These are phyloP conservation scores for Alternaria consortialis DNA, from an alignment of 2,329 filamentous ascomycete genomes.

Conservation along the genomic window DNA sequence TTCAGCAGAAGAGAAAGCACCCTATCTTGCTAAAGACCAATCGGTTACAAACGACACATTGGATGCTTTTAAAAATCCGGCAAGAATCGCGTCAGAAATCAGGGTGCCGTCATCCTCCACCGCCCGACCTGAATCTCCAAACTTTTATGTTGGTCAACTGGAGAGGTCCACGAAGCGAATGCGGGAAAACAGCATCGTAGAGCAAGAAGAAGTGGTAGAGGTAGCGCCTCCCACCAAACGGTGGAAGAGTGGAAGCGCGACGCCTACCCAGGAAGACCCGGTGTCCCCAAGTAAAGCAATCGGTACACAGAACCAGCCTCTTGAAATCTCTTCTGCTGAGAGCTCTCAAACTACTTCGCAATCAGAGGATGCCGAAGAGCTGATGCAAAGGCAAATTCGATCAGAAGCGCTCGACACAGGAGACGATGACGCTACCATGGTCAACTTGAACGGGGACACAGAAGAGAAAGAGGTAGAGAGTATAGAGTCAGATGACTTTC, in stretches of 20 bases:
- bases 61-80: conserved; percentile 7
- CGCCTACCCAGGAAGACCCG: conserved; percentile 8
- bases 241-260: conserved; percentile 21
- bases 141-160: conserved; percentile 31
- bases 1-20: conserved; percentile 28
- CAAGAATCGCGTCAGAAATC: conserved; percentile 11
- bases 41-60: conserved; percentile 11
- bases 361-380: not conserved
- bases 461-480: conserved; percentile 18
- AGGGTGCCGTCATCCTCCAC: conserved; percentile 34
- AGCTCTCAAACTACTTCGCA: conserved; percentile 17
- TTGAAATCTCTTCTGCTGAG: conserved; percentile 34
- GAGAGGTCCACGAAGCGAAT: conserved; percentile 33
- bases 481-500: conserved; percentile 26
- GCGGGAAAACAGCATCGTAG: conserved; percentile 16
- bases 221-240: conserved; percentile 25
- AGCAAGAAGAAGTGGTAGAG: conserved; percentile 5
- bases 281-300: not conserved
- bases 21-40: conserved; percentile 25
- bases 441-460: conserved; percentile 5
- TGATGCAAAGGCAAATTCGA: conserved; percentile 6
- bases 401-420: conserved; percentile 4
- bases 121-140: conserved; percentile 34
- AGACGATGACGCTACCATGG: not conserved
- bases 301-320: conserved; percentile 26